These are phyloP conservation scores for Trichocladium uniseriatum DNA, from an alignment of 495 filamentous ascomycete species.

Conservation along the genomic window DNA sequence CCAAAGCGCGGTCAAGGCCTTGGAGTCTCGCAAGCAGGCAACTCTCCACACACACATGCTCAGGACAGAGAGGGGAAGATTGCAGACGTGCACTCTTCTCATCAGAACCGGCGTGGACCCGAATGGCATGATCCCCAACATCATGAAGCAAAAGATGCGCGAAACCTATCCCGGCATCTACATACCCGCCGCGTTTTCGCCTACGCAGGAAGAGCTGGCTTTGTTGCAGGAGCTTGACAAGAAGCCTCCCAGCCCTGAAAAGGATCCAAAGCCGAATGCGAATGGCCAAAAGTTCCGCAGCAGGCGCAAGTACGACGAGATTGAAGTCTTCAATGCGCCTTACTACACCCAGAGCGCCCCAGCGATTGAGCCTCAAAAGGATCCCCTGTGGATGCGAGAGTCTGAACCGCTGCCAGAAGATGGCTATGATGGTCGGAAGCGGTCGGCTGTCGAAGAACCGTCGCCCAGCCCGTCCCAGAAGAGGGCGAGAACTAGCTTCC, in stretches of 20 bases:
- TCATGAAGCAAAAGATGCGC: constrained; percentile 33
- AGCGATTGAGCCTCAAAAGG: constrained; percentile 2
- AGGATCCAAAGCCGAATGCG: constrained; percentile 15
- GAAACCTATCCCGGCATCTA: constrained; percentile 35
- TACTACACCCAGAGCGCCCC: constrained; percentile 24
- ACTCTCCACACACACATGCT: constrained; percentile 25
- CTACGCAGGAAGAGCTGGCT: constrained; percentile 28
- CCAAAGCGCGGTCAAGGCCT: constrained; percentile 39
- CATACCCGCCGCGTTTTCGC: constrained; percentile 36
- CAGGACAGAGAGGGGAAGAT: constrained; percentile 17
- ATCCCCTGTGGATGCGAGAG: constrained; percentile 15
- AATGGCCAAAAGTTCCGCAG: constrained; percentile 25
- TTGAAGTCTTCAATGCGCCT: constrained; percentile 30
- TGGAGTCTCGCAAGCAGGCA: constrained; percentile 19
- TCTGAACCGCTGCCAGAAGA: constrained; percentile 4
- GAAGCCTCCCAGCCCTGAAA: constrained; percentile 1
- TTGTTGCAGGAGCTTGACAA: constrained; percentile 20
- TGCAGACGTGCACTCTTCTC: constrained; percentile 18
- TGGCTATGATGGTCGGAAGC: constrained; percentile 7
- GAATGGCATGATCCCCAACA: constrained; percentile 9
- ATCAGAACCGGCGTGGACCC: constrained; percentile 22
- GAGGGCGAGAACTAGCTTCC: constrained; percentile 3
- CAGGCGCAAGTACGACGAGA: constrained; percentile 24
- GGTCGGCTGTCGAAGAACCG: constrained; percentile 6
- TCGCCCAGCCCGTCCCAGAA: constrained; percentile 8